A percentile compares a stretch with the other conserved stretches of the same genome.
These are phyloP conservation scores for Berkeleyomyces rouxiae DNA, from an alignment of 2,329 filamentous ascomycete species.

Conservation along the genomic window DNA sequence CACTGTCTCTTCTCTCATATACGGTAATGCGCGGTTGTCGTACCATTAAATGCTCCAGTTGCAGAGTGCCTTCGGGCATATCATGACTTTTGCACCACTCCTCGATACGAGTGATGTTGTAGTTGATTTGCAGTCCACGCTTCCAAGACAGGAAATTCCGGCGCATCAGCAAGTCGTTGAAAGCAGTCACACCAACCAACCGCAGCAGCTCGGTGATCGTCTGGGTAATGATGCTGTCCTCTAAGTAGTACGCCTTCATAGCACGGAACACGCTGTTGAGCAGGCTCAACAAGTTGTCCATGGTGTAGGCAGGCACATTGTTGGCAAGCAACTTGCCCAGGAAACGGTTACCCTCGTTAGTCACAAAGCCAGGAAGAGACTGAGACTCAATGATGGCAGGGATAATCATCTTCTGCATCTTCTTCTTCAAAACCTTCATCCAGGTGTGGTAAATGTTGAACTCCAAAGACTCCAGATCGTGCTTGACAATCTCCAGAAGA, in stretches of 20 bases:
- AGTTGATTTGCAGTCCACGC: slow-evolving; percentile 97
- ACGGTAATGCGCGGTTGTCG: slow-evolving; percentile 11
- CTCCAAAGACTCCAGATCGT: slow-evolving; percentile 92
- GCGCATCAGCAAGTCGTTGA: slow-evolving; percentile 95
- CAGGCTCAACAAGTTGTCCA: slow-evolving; percentile 93
- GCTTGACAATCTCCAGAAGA: slow-evolving; percentile 94
- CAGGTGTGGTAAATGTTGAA: slow-evolving; percentile 99
- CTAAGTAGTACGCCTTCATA: slow-evolving; percentile 97
- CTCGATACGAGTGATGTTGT: slow-evolving; percentile 98
- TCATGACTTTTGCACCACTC: slow-evolving; percentile 99
- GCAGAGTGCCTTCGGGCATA: slow-evolving; percentile 94
- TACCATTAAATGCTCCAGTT: slow-evolving; percentile 96
- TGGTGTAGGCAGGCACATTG: slow-evolving; percentile 89
- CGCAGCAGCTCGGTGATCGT: slow-evolving; percentile 85
- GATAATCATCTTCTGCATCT: slow-evolving; percentile 98
- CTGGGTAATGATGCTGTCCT: slow-evolving; percentile 90
- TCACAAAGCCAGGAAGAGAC: slow-evolving; percentile 93
- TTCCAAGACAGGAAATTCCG: slow-evolving; percentile 99
- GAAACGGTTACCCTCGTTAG: slow-evolving; percentile 96
- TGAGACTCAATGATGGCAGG: slow-evolving; percentile 98
- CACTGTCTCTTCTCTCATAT: slow-evolving; percentile 15
- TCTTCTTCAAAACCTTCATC: slow-evolving; percentile 99
- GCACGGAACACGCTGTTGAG: slow-evolving; percentile 96
- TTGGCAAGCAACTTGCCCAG: slow-evolving; percentile 88
- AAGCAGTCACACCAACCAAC: slow-evolving; percentile 90